phyloP scores from a whole-genome alignment of 106 monocot species.

The Dioscorea dumetorum region DNA sequence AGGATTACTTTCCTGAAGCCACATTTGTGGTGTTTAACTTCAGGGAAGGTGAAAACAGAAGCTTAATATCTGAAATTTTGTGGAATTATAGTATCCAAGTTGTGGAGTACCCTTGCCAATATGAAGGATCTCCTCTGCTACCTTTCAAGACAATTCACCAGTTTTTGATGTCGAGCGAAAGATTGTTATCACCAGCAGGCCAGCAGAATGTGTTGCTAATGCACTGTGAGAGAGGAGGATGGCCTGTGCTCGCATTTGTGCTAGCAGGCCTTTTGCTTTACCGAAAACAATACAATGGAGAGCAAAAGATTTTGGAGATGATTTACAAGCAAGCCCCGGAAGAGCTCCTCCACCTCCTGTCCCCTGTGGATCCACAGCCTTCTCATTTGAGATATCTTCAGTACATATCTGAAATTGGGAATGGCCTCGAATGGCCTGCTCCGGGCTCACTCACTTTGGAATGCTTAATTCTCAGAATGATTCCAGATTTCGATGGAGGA shows the following conservation, averaged over 20 bases:
- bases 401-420: slow-evolving; percentile 47
- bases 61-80: slow-evolving; percentile 46
- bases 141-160: slow-evolving; percentile 72
- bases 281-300: slow-evolving; percentile 73
- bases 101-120: slow-evolving; percentile 64
- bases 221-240: slow-evolving; percentile 95
- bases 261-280: slow-evolving; percentile 82
- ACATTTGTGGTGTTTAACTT: slow-evolving; percentile 82
- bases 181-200: slow-evolving; percentile 58
- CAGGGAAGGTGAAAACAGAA: slow-evolving; percentile 39
- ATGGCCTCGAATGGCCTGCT: slow-evolving; percentile 35
- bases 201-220: slow-evolving; percentile 79
- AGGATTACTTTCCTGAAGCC: slow-evolving; percentile 59
- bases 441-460: slow-evolving; percentile 44
- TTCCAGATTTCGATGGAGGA: slow-evolving; percentile 63
- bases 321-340: slow-evolving; percentile 85
- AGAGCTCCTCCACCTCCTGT: slow-evolving; percentile 52
- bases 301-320: slow-evolving; percentile 80
- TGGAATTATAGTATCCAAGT: slow-evolving; percentile 45
- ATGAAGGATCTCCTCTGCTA: slow-evolving; percentile 73
- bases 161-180: slow-evolving; percentile 72
- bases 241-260: slow-evolving; percentile 95
- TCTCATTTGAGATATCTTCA: slow-evolving; percentile 93
- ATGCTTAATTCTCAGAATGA: slow-evolving; percentile 45
- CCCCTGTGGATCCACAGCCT: slow-evolving; percentile 59